Conservation (phyloP, 805 yeast species). For the Starmerella asiatica region DNA sequence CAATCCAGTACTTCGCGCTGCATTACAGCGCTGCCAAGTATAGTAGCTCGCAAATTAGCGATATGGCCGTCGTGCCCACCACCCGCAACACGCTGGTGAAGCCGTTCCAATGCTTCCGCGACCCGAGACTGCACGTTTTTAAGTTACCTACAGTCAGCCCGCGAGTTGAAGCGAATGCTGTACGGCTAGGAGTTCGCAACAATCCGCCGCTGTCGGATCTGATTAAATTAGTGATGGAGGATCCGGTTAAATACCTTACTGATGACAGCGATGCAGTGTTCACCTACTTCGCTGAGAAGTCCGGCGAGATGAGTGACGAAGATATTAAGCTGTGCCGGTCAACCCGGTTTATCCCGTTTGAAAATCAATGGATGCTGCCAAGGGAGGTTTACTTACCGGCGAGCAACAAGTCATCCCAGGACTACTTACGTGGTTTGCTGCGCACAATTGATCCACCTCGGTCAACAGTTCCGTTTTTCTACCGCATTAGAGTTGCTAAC, state of each 20-base stretch:
- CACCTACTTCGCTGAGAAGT: constrained; percentile 22
- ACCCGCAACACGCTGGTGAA: constrained; percentile 3
- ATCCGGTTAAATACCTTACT: constrained; percentile 20
- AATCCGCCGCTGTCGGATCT: constrained; percentile 22
- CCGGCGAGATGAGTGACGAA: constrained; percentile 16
- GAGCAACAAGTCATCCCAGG: constrained; percentile 6
- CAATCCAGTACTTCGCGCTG: constrained; percentile 24
- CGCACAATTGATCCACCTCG: constrained; percentile 7
- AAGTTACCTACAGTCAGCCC: constrained; percentile 24
- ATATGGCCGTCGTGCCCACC: constrained; percentile 17
- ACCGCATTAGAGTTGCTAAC: constrained; percentile 25
- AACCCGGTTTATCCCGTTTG: constrained; percentile 23
- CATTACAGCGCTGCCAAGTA: constrained; percentile 21
- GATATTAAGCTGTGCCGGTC: constrained; percentile 17
- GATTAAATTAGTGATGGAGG: constrained; percentile 13
- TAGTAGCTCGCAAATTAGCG: constrained; percentile 1
- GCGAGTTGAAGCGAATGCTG: constrained; percentile 19
- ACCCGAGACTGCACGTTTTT: constrained; percentile 20
- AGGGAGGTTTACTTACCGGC: constrained; percentile 19
- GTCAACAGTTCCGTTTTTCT: constrained; percentile 24
- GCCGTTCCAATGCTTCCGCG: constrained; percentile 22
- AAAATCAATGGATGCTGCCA: constrained; percentile 18
- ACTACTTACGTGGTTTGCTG: constrained; percentile 10
- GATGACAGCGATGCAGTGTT: constrained; percentile 21
- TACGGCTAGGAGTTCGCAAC: constrained; percentile 24